Conservation (phyloP, 2,329 filamentous ascomycete species). For the Colletotrichum tanaceti region DNA sequence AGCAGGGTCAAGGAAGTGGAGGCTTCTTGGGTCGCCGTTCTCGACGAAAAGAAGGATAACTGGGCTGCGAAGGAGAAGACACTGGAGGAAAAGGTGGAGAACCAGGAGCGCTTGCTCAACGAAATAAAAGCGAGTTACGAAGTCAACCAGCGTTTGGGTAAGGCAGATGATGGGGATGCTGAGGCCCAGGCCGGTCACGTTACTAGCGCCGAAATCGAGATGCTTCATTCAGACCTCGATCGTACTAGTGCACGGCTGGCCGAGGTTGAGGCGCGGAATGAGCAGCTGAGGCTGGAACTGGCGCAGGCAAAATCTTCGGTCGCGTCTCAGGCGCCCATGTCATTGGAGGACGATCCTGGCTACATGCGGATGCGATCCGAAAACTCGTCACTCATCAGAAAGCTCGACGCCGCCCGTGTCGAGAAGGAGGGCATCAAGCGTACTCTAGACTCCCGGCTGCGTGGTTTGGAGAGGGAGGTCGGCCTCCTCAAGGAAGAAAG, state of each 20-base stretch:
- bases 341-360: slow-evolving; percentile 87
- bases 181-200: slow-evolving; percentile 72
- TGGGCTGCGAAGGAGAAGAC: slow-evolving; percentile 94
- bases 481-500: slow-evolving; percentile 81
- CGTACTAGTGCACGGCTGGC: slow-evolving; percentile 87
- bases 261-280: slow-evolving; percentile 93
- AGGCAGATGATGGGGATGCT: slow-evolving; percentile 71
- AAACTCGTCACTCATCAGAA: slow-evolving; percentile 90
- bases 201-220: slow-evolving; percentile 90
- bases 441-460: slow-evolving; percentile 78
- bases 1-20: slow-evolving; percentile 89
- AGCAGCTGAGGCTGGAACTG: slow-evolving; percentile 89
- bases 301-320: slow-evolving; percentile 86
- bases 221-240: slow-evolving; percentile 91
- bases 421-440: slow-evolving; percentile 86
- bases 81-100: slow-evolving; percentile 93
- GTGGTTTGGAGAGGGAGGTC: slow-evolving; percentile 83
- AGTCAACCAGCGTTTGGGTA: slow-evolving; percentile 89
- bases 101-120: slow-evolving; percentile 89
- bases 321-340: slow-evolving; percentile 67
- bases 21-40: slow-evolving; percentile 86
- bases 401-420: slow-evolving; percentile 83
- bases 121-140: slow-evolving; percentile 98
- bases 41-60: slow-evolving; percentile 95
- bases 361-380: slow-evolving; percentile 91